Base-by-base conservation (phyloP, 352 stramenopile genomes). In the Phytophthora chlamydospora region DNA sequence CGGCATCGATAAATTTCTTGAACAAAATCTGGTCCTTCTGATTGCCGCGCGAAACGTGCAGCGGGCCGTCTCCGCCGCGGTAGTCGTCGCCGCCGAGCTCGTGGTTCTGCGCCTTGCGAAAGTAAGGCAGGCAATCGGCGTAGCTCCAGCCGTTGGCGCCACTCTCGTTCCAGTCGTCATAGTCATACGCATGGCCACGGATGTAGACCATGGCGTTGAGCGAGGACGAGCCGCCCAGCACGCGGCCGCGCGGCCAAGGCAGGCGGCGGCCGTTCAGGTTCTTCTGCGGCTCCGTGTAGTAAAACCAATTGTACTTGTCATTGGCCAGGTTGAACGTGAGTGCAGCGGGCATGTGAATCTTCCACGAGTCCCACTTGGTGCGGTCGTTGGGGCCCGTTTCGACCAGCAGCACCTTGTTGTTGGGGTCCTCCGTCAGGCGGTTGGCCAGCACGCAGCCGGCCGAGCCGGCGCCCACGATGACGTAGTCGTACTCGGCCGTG, bases 171-270 rank as follows among this genome's bases (percentile, higher is more conserved):
- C 89, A 97, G 61, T 94, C 84, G 50, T 97, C 78, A 58, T 96
- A 97, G 73, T 97, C 89, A 49, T 88, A 76, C 7, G 88, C 85
- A 57, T 97, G 85, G 7, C 89, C 89, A 16, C 89, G 86, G 48
- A 94, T 93, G 80, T 97, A 97, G 16, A 97, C 88, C 89, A 97
- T 97, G 29, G 88, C 89, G 46, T 97, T 97, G 35, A 97, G 76
- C 34, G 86, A 96, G 34, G 88, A 96, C 3, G 86, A 96, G 21
- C 89, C 89, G 27, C 89, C 89, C 43, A 97, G 85, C 56, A 97
- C 89, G 46, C 89, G 88, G 32, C 89, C 89, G 6, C 89, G 87
- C 21, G 89, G 89, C 88, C 90, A 96, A 10, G 88, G 82, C 53
- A 97, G 66, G 9, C 77, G 65, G 3, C 89, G 85, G 57, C 83